These are phyloP conservation scores for Serpula lacrymans DNA, from an alignment of 768 basidiomycete genomes.

Conservation along the genomic window DNA sequence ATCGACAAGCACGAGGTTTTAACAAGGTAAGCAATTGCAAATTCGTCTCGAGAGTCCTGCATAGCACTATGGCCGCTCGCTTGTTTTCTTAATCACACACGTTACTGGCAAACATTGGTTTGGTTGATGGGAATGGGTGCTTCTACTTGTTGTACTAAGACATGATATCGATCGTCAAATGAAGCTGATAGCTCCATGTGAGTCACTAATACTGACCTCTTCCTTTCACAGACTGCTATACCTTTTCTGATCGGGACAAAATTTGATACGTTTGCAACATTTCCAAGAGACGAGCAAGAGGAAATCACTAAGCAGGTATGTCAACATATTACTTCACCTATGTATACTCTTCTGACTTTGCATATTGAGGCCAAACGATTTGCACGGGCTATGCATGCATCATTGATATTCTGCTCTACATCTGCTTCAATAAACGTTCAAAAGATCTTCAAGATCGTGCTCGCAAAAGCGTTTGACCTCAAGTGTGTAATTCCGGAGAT, in stretches of 20 bases:
- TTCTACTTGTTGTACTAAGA: too few species aligned
- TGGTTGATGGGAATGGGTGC: neutral
- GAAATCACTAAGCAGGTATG: constrained; percentile 95
- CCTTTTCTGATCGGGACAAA: constrained; percentile 99
- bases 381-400: constrained; percentile 98
- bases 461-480: constrained; percentile 96
- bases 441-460: constrained; percentile 98
- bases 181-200: too few species aligned
- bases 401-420: constrained; percentile 99
- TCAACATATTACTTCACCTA: constrained; percentile 4
- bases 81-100: neutral
- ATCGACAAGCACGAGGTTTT: constrained; percentile 97
- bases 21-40: constrained; percentile 74
- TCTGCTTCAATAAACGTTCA: constrained; percentile 99
- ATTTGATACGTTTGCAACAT: constrained; percentile 94
- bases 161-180: too few species aligned
- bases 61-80: neutral
- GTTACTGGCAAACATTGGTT: neutral
- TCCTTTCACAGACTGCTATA: constrained; percentile 79
- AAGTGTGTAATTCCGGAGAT: constrained; percentile 99
- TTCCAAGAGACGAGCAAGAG: constrained; percentile 96
- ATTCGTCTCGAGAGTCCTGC: neutral
- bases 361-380: constrained; percentile 85
- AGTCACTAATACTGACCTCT: too few species aligned
- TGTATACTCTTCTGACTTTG: neutral